Evolutionary conservation across 257 asterid species (phyloP).

Genomic region (Solanum chilense): DNA sequence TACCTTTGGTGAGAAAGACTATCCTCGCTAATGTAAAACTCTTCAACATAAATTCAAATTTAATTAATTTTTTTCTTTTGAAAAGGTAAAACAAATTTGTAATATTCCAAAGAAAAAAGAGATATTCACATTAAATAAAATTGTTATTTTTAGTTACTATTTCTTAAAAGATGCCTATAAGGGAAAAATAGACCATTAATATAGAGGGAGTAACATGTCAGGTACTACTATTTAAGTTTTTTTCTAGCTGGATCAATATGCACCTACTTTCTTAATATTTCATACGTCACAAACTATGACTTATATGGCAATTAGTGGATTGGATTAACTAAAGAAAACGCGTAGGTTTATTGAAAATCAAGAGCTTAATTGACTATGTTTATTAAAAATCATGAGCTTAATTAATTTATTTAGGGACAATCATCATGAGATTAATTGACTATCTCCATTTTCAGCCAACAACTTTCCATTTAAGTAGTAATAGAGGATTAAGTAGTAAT

Average conservation of each 20-base stretch:
- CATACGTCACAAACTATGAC: background rate
- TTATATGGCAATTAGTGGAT: background rate
- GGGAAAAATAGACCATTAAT: too few species aligned
- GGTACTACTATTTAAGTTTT: background rate
- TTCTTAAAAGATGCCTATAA: background rate
- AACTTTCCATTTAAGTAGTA: background rate
- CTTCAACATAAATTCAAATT: too few species aligned
- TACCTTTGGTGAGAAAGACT: too few species aligned
- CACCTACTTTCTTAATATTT: background rate
- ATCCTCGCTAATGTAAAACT: too few species aligned
- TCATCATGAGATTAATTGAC: constrained; percentile 1
- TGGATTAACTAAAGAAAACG: constrained; percentile 3
- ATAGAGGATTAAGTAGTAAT: background rate
- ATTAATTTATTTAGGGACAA: background rate
- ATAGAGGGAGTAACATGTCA: background rate
- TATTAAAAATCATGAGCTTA: background rate
- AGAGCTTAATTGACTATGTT: constrained; percentile 10
- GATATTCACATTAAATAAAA: background rate
- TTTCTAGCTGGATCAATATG: background rate
- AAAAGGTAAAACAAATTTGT: background rate
- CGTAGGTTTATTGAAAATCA: constrained; percentile 7
- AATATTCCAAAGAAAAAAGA: background rate
- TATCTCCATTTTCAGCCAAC: background rate
- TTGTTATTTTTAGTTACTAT: background rate
- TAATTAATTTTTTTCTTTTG: background rate